These are phyloP conservation scores for Fennellomyces sp. DNA, from an alignment of 371 early-diverging fungal genomes.

Conservation along the genomic window DNA sequence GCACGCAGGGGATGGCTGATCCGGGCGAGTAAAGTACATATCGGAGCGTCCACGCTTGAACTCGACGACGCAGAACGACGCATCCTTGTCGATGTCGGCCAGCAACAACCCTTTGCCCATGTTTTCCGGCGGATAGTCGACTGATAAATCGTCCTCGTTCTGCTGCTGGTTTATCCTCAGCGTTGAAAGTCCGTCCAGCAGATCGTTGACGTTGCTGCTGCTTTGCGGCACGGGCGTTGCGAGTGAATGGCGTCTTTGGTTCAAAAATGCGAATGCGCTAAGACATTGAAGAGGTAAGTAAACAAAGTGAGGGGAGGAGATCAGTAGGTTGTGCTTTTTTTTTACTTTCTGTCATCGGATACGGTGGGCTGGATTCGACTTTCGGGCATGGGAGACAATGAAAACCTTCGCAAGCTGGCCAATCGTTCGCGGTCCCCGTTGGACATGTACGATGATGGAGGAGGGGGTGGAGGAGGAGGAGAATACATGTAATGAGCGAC, in stretches of 20 bases:
- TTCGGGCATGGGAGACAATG: slow-evolving; percentile 27
- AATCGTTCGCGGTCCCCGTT: slow-evolving; percentile 31
- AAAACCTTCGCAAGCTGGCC: slow-evolving; percentile 30
- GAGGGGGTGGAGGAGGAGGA: slow-evolving; percentile 8
- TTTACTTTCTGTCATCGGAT: slow-evolving; percentile 14
- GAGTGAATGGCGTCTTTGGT: slow-evolving; percentile 41
- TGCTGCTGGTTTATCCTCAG: background rate
- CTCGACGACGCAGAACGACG: slow-evolving; percentile 79
- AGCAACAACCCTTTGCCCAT: slow-evolving; percentile 61
- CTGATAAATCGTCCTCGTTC: slow-evolving; percentile 8
- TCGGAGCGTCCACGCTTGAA: slow-evolving; percentile 92
- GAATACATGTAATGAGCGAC: slow-evolving; percentile 12
- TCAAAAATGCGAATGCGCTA: slow-evolving; percentile 11
- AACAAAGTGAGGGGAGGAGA: no score
- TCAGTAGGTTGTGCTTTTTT: no score
- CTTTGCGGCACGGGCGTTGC: slow-evolving; percentile 25
- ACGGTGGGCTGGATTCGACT: background rate
- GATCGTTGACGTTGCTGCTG: slow-evolving; percentile 1
- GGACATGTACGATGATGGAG: slow-evolving; percentile 11
- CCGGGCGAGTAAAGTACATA: slow-evolving; percentile 68
- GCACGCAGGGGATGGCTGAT: slow-evolving; percentile 6
- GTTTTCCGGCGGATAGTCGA: slow-evolving; percentile 24
- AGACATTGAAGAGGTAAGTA: no score
- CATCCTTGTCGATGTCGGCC: slow-evolving; percentile 51
- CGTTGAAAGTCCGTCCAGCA: slow-evolving; percentile 6